phyloP scores from a whole-genome alignment of 371 early-diverging fungal genomes.

The Mucor racemosus region DNA sequence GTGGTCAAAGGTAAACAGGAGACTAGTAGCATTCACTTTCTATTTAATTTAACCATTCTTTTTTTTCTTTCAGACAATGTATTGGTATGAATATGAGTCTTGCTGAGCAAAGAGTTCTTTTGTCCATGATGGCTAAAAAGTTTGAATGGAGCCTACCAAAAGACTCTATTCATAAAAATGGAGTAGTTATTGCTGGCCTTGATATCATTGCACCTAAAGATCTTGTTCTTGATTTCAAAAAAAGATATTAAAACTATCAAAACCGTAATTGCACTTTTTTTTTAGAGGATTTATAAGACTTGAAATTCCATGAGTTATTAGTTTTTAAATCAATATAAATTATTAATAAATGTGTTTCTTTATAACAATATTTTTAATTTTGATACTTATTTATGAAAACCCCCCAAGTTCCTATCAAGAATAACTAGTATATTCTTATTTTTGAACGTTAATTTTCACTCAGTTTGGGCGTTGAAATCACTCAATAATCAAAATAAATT shows the following conservation, averaged over 20 bases:
- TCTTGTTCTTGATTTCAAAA: conserved; percentile 5
- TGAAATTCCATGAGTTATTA: too few species aligned
- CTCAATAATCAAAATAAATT: too few species aligned
- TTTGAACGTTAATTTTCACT: too few species aligned
- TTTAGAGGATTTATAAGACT: too few species aligned
- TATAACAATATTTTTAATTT: too few species aligned
- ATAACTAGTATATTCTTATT: too few species aligned
- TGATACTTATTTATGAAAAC: too few species aligned
- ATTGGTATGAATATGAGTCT: conserved; percentile 64
- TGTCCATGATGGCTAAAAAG: conserved; percentile 52
- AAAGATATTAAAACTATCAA: background rate
- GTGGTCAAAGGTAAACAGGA: conserved; percentile 31
- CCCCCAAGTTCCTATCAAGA: too few species aligned
- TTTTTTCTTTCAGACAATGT: conserved; percentile 43
- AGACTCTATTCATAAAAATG: conserved; percentile 12
- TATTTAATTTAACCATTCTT: background rate
- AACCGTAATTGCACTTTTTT: too few species aligned
- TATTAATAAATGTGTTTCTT: too few species aligned
- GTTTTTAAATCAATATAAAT: too few species aligned
- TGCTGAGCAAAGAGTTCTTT: conserved; percentile 53
- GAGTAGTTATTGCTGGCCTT: background rate
- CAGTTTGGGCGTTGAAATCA: too few species aligned
- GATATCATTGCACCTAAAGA: background rate
- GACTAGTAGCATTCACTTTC: background rate
- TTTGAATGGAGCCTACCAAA: conserved; percentile 23